Evolutionary conservation across 305 asterid species (phyloP), one percentile per base, ranked within the genome.

Genomic region (Fraxinus sp.): DNA sequence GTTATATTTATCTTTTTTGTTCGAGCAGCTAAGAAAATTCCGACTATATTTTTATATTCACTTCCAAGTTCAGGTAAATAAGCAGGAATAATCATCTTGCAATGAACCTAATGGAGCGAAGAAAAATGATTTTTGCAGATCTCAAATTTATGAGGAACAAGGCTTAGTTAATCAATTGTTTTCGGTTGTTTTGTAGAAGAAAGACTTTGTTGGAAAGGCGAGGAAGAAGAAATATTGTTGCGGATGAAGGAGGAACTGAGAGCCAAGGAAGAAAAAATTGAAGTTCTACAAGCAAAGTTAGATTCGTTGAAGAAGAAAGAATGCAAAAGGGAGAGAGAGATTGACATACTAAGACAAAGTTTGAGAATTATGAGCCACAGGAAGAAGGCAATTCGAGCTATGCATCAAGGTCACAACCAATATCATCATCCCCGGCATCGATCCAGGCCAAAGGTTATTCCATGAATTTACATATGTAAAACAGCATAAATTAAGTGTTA

Each of bases 281-380:
- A 83, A 68, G 55, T 86, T 84, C 85, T 92, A 57, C 85, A 92
- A 80, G 87, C 88, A 33, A 87, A 87, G 83, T 52, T 95, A 70
- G 92, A 82, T 1, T 76, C 92, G 39, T 82, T 91, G 94, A 93
- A 94, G 52, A 80, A 88, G 49, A 89, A 86, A 87, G 96, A 91
- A 68, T 79, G 68, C 82, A 92, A 81, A 86, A 85, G 92, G 44
- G 94, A 92, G 80, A 90, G 95, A 39, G 98, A 95, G 85, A 78
- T 93, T 73, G 98, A 94, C 46, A 95, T 92, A 46, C 77, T 95
- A 44, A 89, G 93, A 32, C 98, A 95, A 49, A 93, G 99, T 83
- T 83, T 94, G 86, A 85, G 91, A 86, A 94, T 94, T 52, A 88
- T 93, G 90, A 89, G 94, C 86, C 91, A 91, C 84, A 85, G 75